Conservation (phyloP, 106 monocot genomes). For the Allium fistulosum region DNA sequence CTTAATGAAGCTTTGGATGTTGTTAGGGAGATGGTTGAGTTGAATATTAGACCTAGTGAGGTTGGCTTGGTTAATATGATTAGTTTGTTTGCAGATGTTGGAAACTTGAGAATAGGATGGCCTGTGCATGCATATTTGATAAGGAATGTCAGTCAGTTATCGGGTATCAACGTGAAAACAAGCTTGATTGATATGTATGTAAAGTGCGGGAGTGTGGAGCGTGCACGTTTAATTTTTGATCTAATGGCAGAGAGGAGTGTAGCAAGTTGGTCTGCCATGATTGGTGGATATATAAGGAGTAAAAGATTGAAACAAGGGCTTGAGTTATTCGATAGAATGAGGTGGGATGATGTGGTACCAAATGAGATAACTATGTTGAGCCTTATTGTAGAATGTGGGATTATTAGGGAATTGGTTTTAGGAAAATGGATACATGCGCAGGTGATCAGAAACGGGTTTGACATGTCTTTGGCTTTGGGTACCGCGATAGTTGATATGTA, state of each 20-base stretch:
- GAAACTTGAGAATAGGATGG: slow-evolving; percentile 13
- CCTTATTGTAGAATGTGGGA: slow-evolving; percentile 34
- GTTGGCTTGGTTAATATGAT: slow-evolving; percentile 42
- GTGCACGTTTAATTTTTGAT: slow-evolving; percentile 37
- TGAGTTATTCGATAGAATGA: slow-evolving; percentile 39
- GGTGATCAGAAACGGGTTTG: slow-evolving; percentile 34
- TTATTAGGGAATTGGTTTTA: slow-evolving; percentile 9
- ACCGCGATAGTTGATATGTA: slow-evolving; percentile 63
- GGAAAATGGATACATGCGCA: slow-evolving; percentile 43
- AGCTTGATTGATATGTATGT: slow-evolving; percentile 51
- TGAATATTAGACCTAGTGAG: slow-evolving; percentile 22
- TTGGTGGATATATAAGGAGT: slow-evolving; percentile 25
- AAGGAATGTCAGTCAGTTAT: slow-evolving; percentile 10
- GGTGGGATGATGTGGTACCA: slow-evolving; percentile 16
- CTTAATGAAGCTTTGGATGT: slow-evolving; percentile 17
- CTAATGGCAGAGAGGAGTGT: slow-evolving; percentile 21
- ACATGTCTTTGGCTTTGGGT: slow-evolving; percentile 13
- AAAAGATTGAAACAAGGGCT: slow-evolving; percentile 14
- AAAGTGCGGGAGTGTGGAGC: slow-evolving; percentile 27
- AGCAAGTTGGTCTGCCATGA: slow-evolving; percentile 51
- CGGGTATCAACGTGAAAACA: slow-evolving; percentile 14
- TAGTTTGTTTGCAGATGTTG: slow-evolving; percentile 34
- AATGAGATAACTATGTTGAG: slow-evolving; percentile 60
- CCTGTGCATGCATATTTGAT: slow-evolving; percentile 30
- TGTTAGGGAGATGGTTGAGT: slow-evolving; percentile 30